These are phyloP conservation scores for Penicillium bovifimosum DNA, from an alignment of 495 filamentous ascomycete species.

Conservation along the genomic window DNA sequence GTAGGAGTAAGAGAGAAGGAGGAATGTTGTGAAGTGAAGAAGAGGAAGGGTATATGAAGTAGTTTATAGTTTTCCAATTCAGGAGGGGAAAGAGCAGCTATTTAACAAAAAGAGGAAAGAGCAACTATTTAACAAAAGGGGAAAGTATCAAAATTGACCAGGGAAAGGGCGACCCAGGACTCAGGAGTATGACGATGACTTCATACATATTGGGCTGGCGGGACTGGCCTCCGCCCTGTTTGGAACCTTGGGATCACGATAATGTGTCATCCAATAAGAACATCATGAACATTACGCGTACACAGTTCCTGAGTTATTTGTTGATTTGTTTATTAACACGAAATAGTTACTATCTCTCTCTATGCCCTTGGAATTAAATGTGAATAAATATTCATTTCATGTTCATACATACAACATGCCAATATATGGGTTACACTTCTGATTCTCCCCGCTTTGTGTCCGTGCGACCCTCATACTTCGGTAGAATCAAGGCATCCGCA, in stretches of 20 bases:
- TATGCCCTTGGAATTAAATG: too few species aligned
- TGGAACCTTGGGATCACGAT: conserved; percentile 1
- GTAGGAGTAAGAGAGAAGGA: not conserved
- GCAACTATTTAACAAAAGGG: not conserved
- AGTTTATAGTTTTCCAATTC: not conserved
- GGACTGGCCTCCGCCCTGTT: conserved; percentile 28
- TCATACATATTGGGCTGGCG: conserved; percentile 21
- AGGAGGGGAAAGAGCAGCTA: not conserved
- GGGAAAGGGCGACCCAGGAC: not conserved
- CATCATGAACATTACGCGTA: conserved; percentile 12
- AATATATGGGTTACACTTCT: not conserved
- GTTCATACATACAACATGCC: not conserved
- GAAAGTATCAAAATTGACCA: not conserved
- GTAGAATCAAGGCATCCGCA: too few species aligned
- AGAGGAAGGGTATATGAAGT: not conserved
- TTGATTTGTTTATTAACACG: not conserved
- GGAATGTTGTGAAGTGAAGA: not conserved
- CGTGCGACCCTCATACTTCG: not conserved
- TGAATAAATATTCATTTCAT: too few species aligned
- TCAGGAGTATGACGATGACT: conserved; percentile 23
- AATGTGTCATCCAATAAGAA: conserved; percentile 7
- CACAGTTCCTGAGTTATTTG: not conserved
- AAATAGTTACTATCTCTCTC: not conserved
- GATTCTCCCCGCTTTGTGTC: not conserved
- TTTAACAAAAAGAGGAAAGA: conserved; percentile 7